Evolutionary conservation across 2,329 filamentous ascomycete genomes (phyloP), one percentile per base, ranked within the genome.

Genomic region (Fusarium subtropicale): DNA sequence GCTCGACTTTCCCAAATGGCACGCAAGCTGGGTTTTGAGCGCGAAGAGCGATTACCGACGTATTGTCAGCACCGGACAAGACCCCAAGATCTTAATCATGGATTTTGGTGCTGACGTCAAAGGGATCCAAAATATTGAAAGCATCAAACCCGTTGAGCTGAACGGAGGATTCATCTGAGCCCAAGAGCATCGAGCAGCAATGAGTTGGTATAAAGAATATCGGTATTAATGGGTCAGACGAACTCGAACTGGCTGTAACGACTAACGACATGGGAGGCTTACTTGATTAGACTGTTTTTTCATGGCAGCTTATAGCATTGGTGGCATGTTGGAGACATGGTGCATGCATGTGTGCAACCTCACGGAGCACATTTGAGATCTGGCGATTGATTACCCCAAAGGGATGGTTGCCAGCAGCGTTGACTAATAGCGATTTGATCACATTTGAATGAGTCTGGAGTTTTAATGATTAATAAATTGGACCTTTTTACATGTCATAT

Each of bases 1-100:
- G 64, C 88, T 97, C 66, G 90, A 94, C 73, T 95, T 97, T 75
- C 92, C 94, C n/a, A 90, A 92, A 71, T 98, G 94, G 94, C 97
- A 97, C 61, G 91, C 91, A 13, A 97, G 93, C 80, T 99, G 96
- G 96, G 97, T 99, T 76, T 83, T 99, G 62, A 94, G 93, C 69
- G 96, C 96, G 53, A 97, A 97, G 85, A 94, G 92, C 68, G 95
- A 99, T 77, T 98, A 98, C 79, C 87, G 95, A 62, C 89, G 96
- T 66, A 96, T 99, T 68, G 92, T 99, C 66, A 96, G 93, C 74
- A 97, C 95, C 1, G 96, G 94, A 51, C 96, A 99, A 80, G 94
- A 97, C 75, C 92, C 94, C 34, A 91, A 97, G 77, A 94, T 97
- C 53, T 82, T 98, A 61, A 91, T 99, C 64, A 91, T 98, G 85